A percentile compares a stretch with the other conserved stretches of the same genome.
phyloP scores from a whole-genome alignment of 176 grass and related monocot genomes.

The Guadua angustifolia region DNA sequence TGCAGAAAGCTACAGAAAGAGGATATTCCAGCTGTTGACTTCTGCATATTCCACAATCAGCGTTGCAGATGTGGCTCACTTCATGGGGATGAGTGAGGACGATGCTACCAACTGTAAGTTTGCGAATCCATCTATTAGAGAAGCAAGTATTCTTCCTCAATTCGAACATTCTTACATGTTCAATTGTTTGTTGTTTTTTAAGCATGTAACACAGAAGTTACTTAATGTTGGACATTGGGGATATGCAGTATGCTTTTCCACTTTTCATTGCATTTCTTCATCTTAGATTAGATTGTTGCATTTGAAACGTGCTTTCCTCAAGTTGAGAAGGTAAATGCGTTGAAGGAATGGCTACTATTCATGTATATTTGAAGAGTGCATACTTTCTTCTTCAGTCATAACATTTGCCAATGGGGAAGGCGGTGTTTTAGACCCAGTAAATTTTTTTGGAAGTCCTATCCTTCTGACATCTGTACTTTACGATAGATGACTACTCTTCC shows the following conservation, averaged over 20 bases:
- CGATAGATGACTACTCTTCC: not conserved
- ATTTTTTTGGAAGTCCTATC: not conserved
- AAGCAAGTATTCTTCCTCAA: not conserved
- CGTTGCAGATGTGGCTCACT: constrained; percentile 71
- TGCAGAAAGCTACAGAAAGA: constrained; percentile 92
- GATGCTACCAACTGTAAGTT: constrained; percentile 81
- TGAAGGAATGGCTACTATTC: not conserved
- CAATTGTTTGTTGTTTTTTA: constrained; percentile 18
- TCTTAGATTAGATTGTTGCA: not conserved
- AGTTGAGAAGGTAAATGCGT: not conserved
- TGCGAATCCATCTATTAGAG: constrained; percentile 14
- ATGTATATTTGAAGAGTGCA: not conserved
- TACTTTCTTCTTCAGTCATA: constrained; percentile 5
- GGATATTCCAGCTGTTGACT: constrained; percentile 87
- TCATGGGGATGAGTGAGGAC: constrained; percentile 88
- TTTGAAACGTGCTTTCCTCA: constrained; percentile 22
- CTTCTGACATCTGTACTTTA: not conserved
- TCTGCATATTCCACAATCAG: constrained; percentile 87
- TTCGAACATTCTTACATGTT: not conserved
- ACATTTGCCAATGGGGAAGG: not conserved
- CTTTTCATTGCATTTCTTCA: not conserved
- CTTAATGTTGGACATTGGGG: not conserved
- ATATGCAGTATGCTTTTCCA: not conserved
- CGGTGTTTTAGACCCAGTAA: not conserved
- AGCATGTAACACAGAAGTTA: not conserved